Evolutionary conservation across 192 early-diverging fungal genomes (phyloP).

Genomic region (Cladochytrium replicatum): DNA sequence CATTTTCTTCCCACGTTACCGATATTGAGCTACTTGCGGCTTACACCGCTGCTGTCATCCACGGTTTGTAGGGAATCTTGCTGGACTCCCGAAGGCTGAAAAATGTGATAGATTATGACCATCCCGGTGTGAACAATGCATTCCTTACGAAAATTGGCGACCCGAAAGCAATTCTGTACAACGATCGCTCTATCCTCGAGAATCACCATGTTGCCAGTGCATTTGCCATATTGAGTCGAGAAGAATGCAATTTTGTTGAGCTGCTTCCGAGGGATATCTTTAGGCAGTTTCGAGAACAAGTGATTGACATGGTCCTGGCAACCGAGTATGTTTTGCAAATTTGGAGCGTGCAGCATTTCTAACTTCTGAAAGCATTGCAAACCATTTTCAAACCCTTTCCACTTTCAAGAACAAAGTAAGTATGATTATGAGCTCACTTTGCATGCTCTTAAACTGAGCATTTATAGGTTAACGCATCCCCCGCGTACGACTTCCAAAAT

Average conservation of each 20-base stretch:
- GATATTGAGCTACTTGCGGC: slow-evolving; percentile 39
- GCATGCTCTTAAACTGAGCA: no score
- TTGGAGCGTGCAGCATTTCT: slow-evolving; percentile 29
- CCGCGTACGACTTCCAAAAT: no score
- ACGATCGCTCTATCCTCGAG: slow-evolving; percentile 50
- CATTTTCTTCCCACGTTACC: slow-evolving; percentile 23
- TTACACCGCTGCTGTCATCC: slow-evolving; percentile 41
- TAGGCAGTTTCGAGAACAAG: slow-evolving; percentile 25
- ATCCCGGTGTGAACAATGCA: slow-evolving; percentile 49
- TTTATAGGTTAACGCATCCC: no score
- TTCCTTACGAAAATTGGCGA: slow-evolving; percentile 39
- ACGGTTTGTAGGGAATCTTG: slow-evolving; percentile 40
- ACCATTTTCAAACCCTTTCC: slow-evolving; percentile 36
- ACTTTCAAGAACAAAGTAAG: slow-evolving; percentile 44
- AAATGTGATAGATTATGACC: slow-evolving; percentile 51
- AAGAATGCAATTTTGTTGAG: slow-evolving; percentile 34
- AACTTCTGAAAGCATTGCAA: slow-evolving; percentile 22
- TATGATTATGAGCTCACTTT: no score
- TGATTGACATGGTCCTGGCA: slow-evolving; percentile 50
- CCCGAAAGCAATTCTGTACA: slow-evolving; percentile 41
- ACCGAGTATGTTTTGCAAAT: slow-evolving; percentile 24
- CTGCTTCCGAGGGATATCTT: slow-evolving; percentile 28
- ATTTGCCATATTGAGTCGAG: slow-evolving; percentile 33
- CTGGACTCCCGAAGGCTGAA: no score
- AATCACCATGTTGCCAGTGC: slow-evolving; percentile 47